These are phyloP conservation scores for Paramecium biaurelia DNA, from an alignment of 73 alveolate genomes.

Conservation along the genomic window DNA sequence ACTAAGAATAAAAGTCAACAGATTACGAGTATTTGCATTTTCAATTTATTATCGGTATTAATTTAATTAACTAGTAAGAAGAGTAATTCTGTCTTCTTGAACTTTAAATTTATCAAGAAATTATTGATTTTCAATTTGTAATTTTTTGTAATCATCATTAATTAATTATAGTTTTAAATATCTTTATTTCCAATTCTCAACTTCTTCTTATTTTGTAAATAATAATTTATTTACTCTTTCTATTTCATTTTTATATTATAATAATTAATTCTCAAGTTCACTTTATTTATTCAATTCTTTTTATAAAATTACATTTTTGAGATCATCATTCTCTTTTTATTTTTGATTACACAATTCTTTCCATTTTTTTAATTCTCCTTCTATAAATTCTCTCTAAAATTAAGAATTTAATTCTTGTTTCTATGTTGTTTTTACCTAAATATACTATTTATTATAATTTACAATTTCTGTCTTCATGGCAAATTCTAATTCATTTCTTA, in stretches of 20 bases:
- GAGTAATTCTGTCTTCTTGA: neutral
- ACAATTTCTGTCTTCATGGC: neutral
- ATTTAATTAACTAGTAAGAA: neutral
- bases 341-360: neutral
- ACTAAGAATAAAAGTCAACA: neutral
- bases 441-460: neutral
- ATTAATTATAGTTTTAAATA: neutral
- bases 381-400: neutral
- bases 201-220: neutral
- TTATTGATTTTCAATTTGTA: neutral
- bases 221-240: neutral
- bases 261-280: neutral
- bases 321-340: neutral
- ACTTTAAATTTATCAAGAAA: neutral
- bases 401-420: neutral
- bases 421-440: neutral
- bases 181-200: neutral
- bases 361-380: constrained; percentile 20
- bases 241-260: neutral
- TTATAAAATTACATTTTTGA: neutral
- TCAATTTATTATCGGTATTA: neutral
- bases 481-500: neutral
- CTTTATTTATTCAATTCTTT: neutral
- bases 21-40: neutral
- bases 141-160: neutral